Evolutionary conservation across 1,284 basidiomycete species (phyloP), one percentile per base, ranked within the genome.

Genomic region (Puccinia coronata): DNA sequence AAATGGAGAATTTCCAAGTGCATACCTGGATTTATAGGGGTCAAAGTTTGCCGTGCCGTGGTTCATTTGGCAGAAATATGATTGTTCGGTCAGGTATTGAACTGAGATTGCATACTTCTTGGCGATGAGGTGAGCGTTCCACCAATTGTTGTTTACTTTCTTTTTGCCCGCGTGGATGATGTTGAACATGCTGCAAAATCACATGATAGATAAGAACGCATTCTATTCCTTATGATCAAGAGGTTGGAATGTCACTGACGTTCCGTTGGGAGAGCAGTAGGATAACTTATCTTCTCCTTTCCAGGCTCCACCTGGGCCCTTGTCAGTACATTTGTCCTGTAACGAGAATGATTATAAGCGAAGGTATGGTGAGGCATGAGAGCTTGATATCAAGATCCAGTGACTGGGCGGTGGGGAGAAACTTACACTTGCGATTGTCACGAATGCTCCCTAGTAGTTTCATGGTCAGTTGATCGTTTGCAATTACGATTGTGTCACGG

Each of bases 1-100:
- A 69, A 55, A 0, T 11, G 47, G 4, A 12, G 43, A 6, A 2
- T 1, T 16, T 31, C 43, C 31, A 18, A 34, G n/a, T 49, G 11
- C 67, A 2, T 79, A 79, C 77, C 77, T 51, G n/a, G 49, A 57
- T 71, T 79, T 79, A n/a, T 79, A 79, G 8, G 77, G 77, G 41
- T 79, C 77, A 61, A 57, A 61, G 41, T 59, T 79, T 9, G 49
- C 18, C 5, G n/a, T 31, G 14, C 55, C 53, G 28, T 71, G 51
- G 14, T 79, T 79, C 12, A 61, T 12, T 55, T 79, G 77, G n/a
- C 77, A 79, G 43, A 57, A 49, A 14, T 67, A 70, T 2, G 65
- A 70, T 79, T 79, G 77, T 49, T 70, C 51, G 25, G 63, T 55
- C 23, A 79, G 53, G 39, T 79, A 79, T 49, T 71, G 36, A 23